These are phyloP conservation scores for Aspergillus ostianus DNA, from an alignment of 495 filamentous ascomycete genomes.

Conservation along the genomic window DNA sequence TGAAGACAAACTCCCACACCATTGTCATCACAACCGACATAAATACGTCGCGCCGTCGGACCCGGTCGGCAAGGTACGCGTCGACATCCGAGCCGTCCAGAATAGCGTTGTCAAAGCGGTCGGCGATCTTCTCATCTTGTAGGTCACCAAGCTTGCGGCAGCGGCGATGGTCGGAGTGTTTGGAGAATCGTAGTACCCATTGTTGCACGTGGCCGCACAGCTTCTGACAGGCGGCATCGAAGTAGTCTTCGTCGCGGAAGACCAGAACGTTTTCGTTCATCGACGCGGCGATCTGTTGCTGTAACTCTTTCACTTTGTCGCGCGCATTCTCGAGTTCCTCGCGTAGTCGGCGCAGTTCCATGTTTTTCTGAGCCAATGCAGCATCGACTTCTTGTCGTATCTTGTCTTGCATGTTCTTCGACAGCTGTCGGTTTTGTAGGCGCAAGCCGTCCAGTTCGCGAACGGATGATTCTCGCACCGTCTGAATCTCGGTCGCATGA, in stretches of 20 bases:
- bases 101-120: conserved; percentile 88
- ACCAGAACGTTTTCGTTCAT: conserved; percentile 73
- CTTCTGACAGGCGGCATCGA: conserved; percentile 88
- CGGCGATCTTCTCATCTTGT: conserved; percentile 82
- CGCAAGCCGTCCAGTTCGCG: conserved; percentile 65
- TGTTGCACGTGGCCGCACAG: conserved; percentile 91
- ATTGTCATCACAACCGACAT: conserved; percentile 98
- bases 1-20: conserved; percentile 98
- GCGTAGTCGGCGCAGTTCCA: conserved; percentile 72
- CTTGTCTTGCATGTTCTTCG: conserved; percentile 60
- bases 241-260: conserved; percentile 87
- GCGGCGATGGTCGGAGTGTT: conserved; percentile 84
- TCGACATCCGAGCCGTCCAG: conserved; percentile 92
- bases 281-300: conserved; percentile 74
- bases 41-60: conserved; percentile 84
- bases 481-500: conserved; percentile 63
- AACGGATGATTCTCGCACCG: conserved; percentile 49
- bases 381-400: conserved; percentile 59
- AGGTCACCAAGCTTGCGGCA: conserved; percentile 80
- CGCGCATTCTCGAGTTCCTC: conserved; percentile 73
- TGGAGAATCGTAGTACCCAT: conserved; percentile 95
- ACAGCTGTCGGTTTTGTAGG: conserved; percentile 56
- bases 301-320: conserved; percentile 75
- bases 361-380: conserved; percentile 68
- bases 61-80: conserved; percentile 77